Base-by-base conservation (phyloP, 2,329 filamentous ascomycete species). In the Anisogramma anomala region DNA sequence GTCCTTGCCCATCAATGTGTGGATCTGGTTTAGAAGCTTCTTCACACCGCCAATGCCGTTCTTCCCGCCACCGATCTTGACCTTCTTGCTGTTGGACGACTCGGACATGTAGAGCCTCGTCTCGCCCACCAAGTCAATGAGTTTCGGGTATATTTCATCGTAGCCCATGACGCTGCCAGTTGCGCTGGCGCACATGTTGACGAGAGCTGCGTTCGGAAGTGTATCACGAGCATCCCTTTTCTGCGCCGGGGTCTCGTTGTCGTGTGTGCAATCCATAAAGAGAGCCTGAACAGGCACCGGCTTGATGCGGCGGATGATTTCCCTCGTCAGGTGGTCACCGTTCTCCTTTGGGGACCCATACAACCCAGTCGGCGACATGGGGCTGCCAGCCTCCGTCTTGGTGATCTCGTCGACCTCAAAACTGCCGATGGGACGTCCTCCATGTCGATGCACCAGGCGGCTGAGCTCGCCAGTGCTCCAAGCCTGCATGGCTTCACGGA, bases 251-350 rank as follows among this genome's bases (percentile, higher is more conserved):
- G 86, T 83, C 63, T 98, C 89, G 53, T 98, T 98, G 64, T 98
- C 91, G 59, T 98, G 91, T 0, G 93, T 98, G 61, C 93, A 98
- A 58, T 98, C 93, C 87, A 96, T 96, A 62, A 98, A 95, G 1
- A 98, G 67, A 1, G 89, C 91, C 50, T 94, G 88, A 0, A 96
- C 82, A 3, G 88, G 85, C 3, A 79, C 84, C n/a, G 83, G 80
- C 50, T 85, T 84, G 60, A 98, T 88, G 47, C 73, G 81, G 49
- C 81, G 82, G 50, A 94, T 71, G 14, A 84, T 74, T 52, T 89
- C 82, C 26, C 69, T 66, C 23, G 66, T 63, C 19, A 62, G 57
- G 13, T 56, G 54, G 26, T 51, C 55, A 11, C 58, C 58, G 31
- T 58, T 53, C 42, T 41, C 33, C 47, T 53, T 14, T 60, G 57